Conservation (phyloP, 1,284 basidiomycete genomes). For the Clitocybe nebularis region DNA sequence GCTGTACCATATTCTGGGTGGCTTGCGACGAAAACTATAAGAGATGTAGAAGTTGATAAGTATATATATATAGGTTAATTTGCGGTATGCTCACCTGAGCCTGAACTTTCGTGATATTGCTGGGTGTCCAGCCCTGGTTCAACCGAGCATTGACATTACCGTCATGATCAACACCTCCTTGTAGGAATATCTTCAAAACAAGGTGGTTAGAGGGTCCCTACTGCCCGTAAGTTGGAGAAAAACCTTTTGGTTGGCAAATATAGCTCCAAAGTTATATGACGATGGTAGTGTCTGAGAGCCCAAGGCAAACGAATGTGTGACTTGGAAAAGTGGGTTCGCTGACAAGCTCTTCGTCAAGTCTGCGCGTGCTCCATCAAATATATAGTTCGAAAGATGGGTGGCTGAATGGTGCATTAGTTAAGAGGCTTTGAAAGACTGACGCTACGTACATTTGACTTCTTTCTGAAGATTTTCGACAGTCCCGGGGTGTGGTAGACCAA, state of each 20-base stretch:
- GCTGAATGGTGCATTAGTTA: constrained; percentile 40
- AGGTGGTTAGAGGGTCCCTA: constrained; percentile 16
- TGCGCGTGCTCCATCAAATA: constrained; percentile 96
- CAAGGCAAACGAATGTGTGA: constrained; percentile 92
- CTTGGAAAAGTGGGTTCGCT: constrained; percentile 94
- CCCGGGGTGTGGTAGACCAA: constrained; percentile 85
- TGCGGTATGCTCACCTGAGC: constrained; percentile 63
- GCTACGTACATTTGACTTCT: constrained; percentile 76
- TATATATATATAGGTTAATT: neutral
- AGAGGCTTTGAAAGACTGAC: constrained; percentile 2
- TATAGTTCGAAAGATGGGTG: constrained; percentile 90
- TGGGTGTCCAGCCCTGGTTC: constrained; percentile 86
- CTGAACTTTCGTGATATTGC: constrained; percentile 84
- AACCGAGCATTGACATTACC: constrained; percentile 87
- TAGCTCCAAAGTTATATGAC: constrained; percentile 93
- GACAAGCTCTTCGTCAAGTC: constrained; percentile 95
- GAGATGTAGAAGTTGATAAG: constrained; percentile 14
- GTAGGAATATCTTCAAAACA: constrained; percentile 72
- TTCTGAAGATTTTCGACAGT: constrained; percentile 88
- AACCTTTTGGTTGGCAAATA: constrained; percentile 86
- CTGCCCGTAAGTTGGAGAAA: neutral
- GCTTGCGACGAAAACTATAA: constrained; percentile 59
- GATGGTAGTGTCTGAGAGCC: constrained; percentile 74
- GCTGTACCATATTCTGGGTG: constrained; percentile 85
- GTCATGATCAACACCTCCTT: constrained; percentile 92